These are phyloP conservation scores for Ascochyta lentis DNA, from an alignment of 2,329 filamentous ascomycete genomes.

Conservation along the genomic window DNA sequence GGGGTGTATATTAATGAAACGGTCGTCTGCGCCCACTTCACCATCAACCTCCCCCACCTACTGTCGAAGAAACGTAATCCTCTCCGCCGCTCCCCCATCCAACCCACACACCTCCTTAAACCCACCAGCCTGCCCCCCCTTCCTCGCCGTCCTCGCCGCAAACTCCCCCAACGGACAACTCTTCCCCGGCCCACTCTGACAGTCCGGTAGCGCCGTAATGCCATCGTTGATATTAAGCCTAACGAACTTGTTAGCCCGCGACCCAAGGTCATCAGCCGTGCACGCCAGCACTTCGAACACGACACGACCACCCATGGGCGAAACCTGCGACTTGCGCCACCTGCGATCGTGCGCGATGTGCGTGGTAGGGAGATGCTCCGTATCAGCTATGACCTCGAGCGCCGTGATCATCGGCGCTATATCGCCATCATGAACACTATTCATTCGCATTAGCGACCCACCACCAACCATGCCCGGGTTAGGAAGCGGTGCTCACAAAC, in stretches of 20 bases:
- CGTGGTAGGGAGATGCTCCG: constrained; percentile 55
- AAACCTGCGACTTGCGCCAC: constrained; percentile 63
- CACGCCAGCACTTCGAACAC: constrained; percentile 61
- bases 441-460: neutral
- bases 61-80: constrained; percentile 60
- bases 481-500: constrained; percentile 53
- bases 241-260: constrained; percentile 48
- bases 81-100: constrained; percentile 46
- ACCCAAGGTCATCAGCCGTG: neutral
- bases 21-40: too few relatives aligned
- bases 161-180: constrained; percentile 59
- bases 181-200: constrained; percentile 54
- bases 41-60: constrained; percentile 2
- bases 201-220: constrained; percentile 58
- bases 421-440: constrained; percentile 64
- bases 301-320: constrained; percentile 64
- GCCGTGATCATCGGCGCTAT: constrained; percentile 63
- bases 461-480: too few relatives aligned
- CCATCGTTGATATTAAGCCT: constrained; percentile 65
- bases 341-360: constrained; percentile 53
- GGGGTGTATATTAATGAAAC: too few relatives aligned
- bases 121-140: constrained; percentile 53
- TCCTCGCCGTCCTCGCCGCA: constrained; percentile 47
- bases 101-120: constrained; percentile 60
- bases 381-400: constrained; percentile 57